Percentiles rank a stretch among this genome's conserved stretches.
phyloP scores from a whole-genome alignment of 2,329 filamentous ascomycete species.

The Talaromyces amestolkiae region DNA sequence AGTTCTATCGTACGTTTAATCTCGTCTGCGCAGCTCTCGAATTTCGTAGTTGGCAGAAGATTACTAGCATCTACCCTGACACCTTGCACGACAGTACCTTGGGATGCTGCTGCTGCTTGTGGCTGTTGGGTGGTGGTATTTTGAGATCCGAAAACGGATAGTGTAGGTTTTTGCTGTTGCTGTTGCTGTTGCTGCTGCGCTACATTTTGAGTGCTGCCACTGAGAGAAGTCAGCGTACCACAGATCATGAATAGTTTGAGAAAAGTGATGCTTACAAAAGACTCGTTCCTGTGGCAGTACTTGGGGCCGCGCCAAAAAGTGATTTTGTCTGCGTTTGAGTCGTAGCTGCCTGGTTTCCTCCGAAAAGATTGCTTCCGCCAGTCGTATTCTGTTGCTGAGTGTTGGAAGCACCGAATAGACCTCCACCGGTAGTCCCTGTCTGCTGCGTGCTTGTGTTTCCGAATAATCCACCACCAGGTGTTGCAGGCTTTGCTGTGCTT shows the following conservation, averaged over 20 bases:
- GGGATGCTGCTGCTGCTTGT: slow-evolving; percentile 34
- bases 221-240: slow-evolving; percentile 3
- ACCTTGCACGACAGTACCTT: slow-evolving; percentile 55
- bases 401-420: slow-evolving; percentile 21
- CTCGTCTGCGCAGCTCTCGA: slow-evolving; percentile 81
- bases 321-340: slow-evolving; percentile 37
- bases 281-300: slow-evolving; percentile 28
- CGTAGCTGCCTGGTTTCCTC: slow-evolving; percentile 29
- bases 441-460: slow-evolving; percentile 15
- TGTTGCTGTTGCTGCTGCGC: slow-evolving; percentile 41
- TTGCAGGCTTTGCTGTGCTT: slow-evolving; percentile 18
- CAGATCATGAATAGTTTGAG: not conserved
- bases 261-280: slow-evolving; percentile 34
- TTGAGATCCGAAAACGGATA: slow-evolving; percentile 41
- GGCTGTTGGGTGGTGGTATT: slow-evolving; percentile 30
- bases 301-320: slow-evolving; percentile 30
- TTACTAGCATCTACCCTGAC: slow-evolving; percentile 76
- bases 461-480: slow-evolving; percentile 13
- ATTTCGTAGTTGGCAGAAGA: slow-evolving; percentile 82
- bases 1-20: slow-evolving; percentile 74
- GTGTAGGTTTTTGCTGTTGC: slow-evolving; percentile 50
- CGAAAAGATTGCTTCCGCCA: slow-evolving; percentile 33
- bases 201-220: slow-evolving; percentile 18
- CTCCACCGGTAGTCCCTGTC: slow-evolving; percentile 10
- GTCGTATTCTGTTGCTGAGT: slow-evolving; percentile 25